A percentile compares a stretch with the other conserved stretches of the same genome.
phyloP scores from a whole-genome alignment of 176 grass and related monocot genomes.

The Ensete glaucum region DNA sequence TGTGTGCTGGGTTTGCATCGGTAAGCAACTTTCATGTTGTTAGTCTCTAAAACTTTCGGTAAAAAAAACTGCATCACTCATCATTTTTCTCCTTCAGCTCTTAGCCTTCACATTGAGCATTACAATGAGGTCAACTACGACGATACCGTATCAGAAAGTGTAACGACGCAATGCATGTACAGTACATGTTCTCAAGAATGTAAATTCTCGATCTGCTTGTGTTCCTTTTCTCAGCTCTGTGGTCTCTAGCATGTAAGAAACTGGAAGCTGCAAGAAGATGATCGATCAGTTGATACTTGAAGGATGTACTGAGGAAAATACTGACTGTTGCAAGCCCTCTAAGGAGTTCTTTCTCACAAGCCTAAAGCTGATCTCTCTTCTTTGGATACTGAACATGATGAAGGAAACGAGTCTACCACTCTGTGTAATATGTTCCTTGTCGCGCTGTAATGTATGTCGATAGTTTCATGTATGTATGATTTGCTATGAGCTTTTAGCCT shows the following conservation, averaged over 20 bases:
- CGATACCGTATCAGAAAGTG: background rate
- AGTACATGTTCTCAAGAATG: background rate
- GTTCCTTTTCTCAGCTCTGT: background rate
- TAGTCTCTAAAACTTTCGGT: background rate
- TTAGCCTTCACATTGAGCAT: constrained; percentile 48
- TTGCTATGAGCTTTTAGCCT: no score
- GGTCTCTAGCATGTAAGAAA: background rate
- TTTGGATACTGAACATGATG: no score
- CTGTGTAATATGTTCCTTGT: no score
- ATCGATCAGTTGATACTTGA: no score
- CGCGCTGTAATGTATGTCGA: no score
- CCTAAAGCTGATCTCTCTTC: no score
- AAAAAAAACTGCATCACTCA: background rate
- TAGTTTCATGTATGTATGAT: no score
- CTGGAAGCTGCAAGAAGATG: no score
- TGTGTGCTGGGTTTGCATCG: constrained; percentile 65
- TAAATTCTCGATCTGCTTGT: background rate
- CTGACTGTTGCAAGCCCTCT: no score
- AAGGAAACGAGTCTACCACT: no score
- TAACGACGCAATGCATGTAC: background rate
- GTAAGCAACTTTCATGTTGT: constrained; percentile 27
- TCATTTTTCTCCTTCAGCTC: constrained; percentile 28
- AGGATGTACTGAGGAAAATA: no score
- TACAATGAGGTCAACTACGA: constrained; percentile 27
- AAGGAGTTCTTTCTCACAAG: no score